phyloP scores from a whole-genome alignment of 345 rosid species.

The Rhodomyrtus tomentosa region DNA sequence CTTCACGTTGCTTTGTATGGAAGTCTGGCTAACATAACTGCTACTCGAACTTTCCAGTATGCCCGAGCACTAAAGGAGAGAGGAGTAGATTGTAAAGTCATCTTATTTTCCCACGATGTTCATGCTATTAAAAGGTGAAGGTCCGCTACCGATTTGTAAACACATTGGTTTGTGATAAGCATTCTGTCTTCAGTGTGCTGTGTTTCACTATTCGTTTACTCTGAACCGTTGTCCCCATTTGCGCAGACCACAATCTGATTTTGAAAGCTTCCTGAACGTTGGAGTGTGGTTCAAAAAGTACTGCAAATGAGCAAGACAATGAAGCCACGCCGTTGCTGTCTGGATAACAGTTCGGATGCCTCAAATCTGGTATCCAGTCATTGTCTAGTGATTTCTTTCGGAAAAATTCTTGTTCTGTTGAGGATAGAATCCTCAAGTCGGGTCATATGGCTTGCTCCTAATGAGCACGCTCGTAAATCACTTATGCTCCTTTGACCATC shows the following conservation, averaged over 20 bases:
- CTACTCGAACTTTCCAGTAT: constrained; percentile 29
- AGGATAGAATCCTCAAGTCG: neutral
- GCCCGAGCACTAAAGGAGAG: constrained; percentile 71
- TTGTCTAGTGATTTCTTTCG: neutral
- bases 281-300: constrained; percentile 78
- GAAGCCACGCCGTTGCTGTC: neutral
- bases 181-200: neutral
- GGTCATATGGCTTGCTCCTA: neutral
- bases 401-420: neutral
- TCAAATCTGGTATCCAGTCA: neutral
- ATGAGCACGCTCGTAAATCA: neutral
- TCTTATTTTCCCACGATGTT: constrained; percentile 59
- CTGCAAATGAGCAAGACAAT: constrained; percentile 28
- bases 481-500: neutral
- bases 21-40: neutral
- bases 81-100: constrained; percentile 68
- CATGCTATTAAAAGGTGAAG: constrained; percentile 63
- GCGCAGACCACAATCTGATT: constrained; percentile 76
- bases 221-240: neutral
- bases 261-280: constrained; percentile 64
- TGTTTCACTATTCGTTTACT: neutral
- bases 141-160: neutral
- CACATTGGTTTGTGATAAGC: neutral
- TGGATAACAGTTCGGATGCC: neutral
- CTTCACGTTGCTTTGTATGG: neutral